Evolutionary conservation across 2,329 filamentous ascomycete species (phyloP), one percentile per base, ranked within the genome.

Genomic region (Coniella vitis): DNA sequence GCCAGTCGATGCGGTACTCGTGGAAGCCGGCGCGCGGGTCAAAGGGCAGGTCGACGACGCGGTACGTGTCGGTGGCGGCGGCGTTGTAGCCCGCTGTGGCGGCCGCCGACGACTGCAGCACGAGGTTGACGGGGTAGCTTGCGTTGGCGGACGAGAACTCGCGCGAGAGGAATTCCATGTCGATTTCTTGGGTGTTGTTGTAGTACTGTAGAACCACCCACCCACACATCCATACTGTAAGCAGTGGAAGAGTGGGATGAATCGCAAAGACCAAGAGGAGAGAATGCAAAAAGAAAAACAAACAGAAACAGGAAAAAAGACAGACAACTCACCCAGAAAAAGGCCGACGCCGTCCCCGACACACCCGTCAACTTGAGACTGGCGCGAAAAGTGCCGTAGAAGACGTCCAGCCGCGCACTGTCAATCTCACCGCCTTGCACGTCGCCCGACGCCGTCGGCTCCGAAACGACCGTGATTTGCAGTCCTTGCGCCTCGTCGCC

Each of bases 1-100:
- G 63, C 68, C 86, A 90, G 65, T 91, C 87, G 63, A 90, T 84
- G 34, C 87, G 83, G 60, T 90, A 90, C 65, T 90, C 86, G 65
- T 90, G 86, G 59, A 85, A 87, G 36, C 62, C 76, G 0, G 65
- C 61, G 0, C 81, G 79, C 0, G 86, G 84, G 54, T 84, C 70
- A 65, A 90, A 90, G 0, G 76, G 72, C 1, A 90, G 71, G 42
- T 77, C 68, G 25, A 78, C 68, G 35, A 76, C 68, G 47, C 74
- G 61, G 63, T 81, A 87, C 45, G 73, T 78, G 3, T 71, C 69
- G 2, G 83, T 85, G 44, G 68, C 66, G 37, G 71, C 70, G 1
- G 84, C 83, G 57, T 87, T 75, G 63, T 75, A 86, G 21, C 83
- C 83, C 4, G 72, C 69, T 12, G 69, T 61, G 2, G 72, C 72